Base-by-base conservation (phyloP, 257 asterid genomes). In the Cinchona pubescens region DNA sequence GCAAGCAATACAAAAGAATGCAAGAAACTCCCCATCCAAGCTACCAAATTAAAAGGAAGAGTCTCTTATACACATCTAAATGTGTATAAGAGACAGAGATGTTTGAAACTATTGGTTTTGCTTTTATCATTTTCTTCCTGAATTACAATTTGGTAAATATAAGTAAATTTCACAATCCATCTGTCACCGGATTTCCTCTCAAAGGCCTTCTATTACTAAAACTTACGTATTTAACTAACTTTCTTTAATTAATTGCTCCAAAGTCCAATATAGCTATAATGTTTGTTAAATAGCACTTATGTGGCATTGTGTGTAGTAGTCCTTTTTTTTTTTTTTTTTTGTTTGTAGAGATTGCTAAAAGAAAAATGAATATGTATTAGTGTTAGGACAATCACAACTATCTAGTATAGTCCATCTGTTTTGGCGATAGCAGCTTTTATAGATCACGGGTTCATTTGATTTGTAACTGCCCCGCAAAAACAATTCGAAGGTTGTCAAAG, bases 1-100 rank as follows among this genome's bases (percentile, higher is more conserved):
- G 53, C 86, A 83, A 84, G 87, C 85, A 87, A 81, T 42, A 78
- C 25, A 62, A 73, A n/a, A 53, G 76, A 53, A 55, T 63, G 45
- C 30, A 64, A 74, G 75, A 67, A 71, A 75, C 76, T 61, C 69
- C 64, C 32, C 46, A 34, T 45, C 51, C 49, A 69, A 38, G 38
- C 55, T 30, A 63, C 63, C 25, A 46, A 75, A 32, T 46, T 14
- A 40, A 40, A 34, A 45, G 27, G 5, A 37, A 34, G 35, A 11
- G 5, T 12, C n/a, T n/a, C n/a, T n/a, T n/a, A n/a, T n/a, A n/a
- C n/a, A n/a, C n/a, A n/a, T n/a, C n/a, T n/a, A n/a, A n/a, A n/a
- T n/a, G n/a, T n/a, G n/a, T n/a, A n/a, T n/a, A n/a, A n/a, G n/a
- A n/a, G 12, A 56, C 21, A 49, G 48, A 56, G 68, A 40, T 42